Conservation (phyloP, 2,329 filamentous ascomycete species). For the Monilinia polystroma region DNA sequence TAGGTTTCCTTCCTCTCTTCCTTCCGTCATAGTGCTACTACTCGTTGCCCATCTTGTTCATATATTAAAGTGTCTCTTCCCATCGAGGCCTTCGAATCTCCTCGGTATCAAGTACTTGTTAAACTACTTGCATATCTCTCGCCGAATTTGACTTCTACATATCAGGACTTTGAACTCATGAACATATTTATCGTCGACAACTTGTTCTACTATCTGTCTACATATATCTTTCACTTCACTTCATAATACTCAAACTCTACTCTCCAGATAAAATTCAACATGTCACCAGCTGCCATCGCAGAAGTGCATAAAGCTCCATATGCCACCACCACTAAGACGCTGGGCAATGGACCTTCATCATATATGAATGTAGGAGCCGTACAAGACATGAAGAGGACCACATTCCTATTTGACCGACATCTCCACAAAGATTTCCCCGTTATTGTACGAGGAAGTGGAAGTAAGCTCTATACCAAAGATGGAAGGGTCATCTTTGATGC, state of each 20-base stretch:
- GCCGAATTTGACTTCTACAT: conserved; percentile 1
- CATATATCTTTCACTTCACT: background rate
- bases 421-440: conserved; percentile 37
- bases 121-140: conserved; percentile 3
- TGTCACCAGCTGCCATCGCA: conserved; percentile 23
- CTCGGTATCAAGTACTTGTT: conserved; percentile 3
- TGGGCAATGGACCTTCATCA: conserved; percentile 8
- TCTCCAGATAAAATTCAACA: conserved; percentile 8
- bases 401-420: conserved; percentile 35
- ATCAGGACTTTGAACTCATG: conserved; percentile 12
- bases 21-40: conserved; percentile 21
- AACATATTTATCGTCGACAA: conserved; percentile 8
- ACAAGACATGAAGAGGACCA: conserved; percentile 26
- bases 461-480: conserved; percentile 36
- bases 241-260: background rate
- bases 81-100: conserved; percentile 8
- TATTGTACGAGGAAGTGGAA: conserved; percentile 35
- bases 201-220: background rate
- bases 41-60: conserved; percentile 10
- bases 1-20: conserved; percentile 16
- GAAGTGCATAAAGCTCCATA: conserved; percentile 14
- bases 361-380: conserved; percentile 17
- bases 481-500: conserved; percentile 67
- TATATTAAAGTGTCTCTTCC: conserved; percentile 16
- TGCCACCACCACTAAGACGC: background rate